Base-by-base conservation (phyloP, 2,329 filamentous ascomycete species). In the Colletotrichum spinosum region DNA sequence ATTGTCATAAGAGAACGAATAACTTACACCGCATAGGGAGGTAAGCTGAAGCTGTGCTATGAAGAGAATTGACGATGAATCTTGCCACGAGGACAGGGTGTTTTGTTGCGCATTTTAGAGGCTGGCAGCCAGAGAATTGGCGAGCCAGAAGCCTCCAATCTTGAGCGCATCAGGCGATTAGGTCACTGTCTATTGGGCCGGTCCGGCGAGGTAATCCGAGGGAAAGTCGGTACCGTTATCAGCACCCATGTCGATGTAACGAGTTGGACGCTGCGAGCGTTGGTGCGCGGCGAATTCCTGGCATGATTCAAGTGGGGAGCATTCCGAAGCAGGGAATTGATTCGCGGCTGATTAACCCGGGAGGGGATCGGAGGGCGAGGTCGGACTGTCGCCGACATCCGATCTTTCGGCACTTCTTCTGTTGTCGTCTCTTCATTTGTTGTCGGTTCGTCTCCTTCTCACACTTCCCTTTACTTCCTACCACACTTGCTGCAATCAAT, bases 311-410 rank as follows among this genome's bases (percentile, higher is more conserved):
- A 34, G 62, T 55, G 57, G 57, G 37, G 39, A 61, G n/a, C 8
- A 11, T 38, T 15, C 25, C 51, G 33, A 51, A 61, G 42, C 6
- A 41, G 25, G 57, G 7, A 61, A 65, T 12, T 37, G 51, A 65
- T 61, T 39, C 17, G 35, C 62, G 33, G 13, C n/a, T 39, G 34
- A 44, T 60, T 44, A 37, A 55, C 57, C 51, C 60, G 34, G 51
- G 51, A 55, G 55, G 60, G 57, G 57, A 38, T 58, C 45, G 48
- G 17, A n/a, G 39, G 38, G 62, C 57, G 51, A 65, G 10, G 57
- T 62, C 62, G 57, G 62, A 65, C 25, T 25, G 38, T 41, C 45
- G 33, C 51, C 57, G 57, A 62, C 51, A 8, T 37, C 46, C 45
- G n/a, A 60, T 38, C n/a, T 48, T 41, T 55, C 41, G 51, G 46